Evolutionary conservation across 2,329 filamentous ascomycete genomes (phyloP).

Genomic region (Fusarium nodosum): DNA sequence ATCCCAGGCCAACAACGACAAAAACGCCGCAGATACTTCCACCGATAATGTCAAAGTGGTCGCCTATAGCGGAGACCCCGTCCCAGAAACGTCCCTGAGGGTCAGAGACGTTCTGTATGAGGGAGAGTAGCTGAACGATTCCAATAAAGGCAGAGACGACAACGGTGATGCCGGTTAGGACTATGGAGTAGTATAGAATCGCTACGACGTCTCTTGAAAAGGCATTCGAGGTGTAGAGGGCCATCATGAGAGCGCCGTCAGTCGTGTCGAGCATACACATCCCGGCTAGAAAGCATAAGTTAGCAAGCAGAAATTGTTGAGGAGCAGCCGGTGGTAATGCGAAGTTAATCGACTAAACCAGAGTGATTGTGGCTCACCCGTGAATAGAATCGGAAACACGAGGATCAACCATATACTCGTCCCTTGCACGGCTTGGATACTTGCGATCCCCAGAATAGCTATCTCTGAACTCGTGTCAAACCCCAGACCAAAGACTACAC

Average conservation of each 20-base stretch:
- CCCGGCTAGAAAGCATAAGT: slow-evolving; percentile 67
- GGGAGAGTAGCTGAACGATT: slow-evolving; percentile 82
- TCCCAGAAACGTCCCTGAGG: slow-evolving; percentile 89
- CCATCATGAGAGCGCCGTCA: slow-evolving; percentile 95
- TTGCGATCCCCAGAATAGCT: slow-evolving; percentile 89
- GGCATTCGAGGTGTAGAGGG: slow-evolving; percentile 84
- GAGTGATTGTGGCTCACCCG: slow-evolving; percentile 65
- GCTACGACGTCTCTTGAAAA: slow-evolving; percentile 87
- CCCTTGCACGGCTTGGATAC: slow-evolving; percentile 85
- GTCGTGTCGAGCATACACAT: slow-evolving; percentile 96
- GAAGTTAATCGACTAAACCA: neutral
- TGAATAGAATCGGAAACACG: slow-evolving; percentile 91
- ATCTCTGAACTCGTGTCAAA: slow-evolving; percentile 98
- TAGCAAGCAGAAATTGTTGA: neutral
- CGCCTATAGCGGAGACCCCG: slow-evolving; percentile 80
- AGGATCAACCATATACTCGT: slow-evolving; percentile 95
- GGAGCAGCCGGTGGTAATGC: too few relatives aligned
- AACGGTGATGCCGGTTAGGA: slow-evolving; percentile 86
- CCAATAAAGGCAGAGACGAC: slow-evolving; percentile 89
- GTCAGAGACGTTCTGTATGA: slow-evolving; percentile 81
- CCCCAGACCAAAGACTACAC: slow-evolving; percentile 89
- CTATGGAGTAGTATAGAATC: slow-evolving; percentile 93
- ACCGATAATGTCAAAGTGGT: slow-evolving; percentile 88
- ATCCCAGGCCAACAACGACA: slow-evolving; percentile 79
- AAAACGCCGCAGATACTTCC: slow-evolving; percentile 90